Percentiles rank a stretch among this genome's conserved stretches.
Conservation (phyloP, 1,284 basidiomycete genomes). For the Tremellales sp. region DNA sequence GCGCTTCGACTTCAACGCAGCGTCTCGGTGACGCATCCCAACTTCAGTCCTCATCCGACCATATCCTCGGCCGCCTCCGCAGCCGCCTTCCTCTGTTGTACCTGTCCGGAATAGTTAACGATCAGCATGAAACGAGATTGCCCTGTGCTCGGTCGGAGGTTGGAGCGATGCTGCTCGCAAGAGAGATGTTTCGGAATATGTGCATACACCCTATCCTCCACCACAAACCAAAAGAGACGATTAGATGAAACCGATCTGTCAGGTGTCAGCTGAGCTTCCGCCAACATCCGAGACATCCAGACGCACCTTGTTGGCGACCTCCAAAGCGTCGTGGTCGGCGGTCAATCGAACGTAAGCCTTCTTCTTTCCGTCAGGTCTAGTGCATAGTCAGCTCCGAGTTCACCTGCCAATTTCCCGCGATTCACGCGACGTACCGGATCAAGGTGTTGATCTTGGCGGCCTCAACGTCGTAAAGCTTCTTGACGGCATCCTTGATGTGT, state of each 20-base stretch:
- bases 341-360: conserved; percentile 97
- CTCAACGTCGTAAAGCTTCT: conserved; percentile 98
- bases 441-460: conserved; percentile 96
- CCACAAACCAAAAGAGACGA: background rate
- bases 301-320: conserved; percentile 96
- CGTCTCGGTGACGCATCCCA: too few relatives aligned
- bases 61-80: too few relatives aligned
- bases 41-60: too few relatives aligned
- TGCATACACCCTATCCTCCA: background rate
- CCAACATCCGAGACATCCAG: background rate
- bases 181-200: background rate
- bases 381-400: background rate
- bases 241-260: conserved; percentile 52
- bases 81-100: too few relatives aligned
- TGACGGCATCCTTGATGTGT: conserved; percentile 97
- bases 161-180: too few relatives aligned
- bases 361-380: conserved; percentile 95
- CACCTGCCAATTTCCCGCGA: background rate
- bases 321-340: conserved; percentile 92
- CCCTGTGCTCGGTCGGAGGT: too few relatives aligned
- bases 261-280: conserved; percentile 3
- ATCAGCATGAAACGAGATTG: too few relatives aligned
- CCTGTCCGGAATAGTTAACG: too few relatives aligned
- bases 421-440: conserved; percentile 66
- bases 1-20: conserved; percentile 14